Evolutionary conservation across 768 basidiomycete species (phyloP), one percentile per base, ranked within the genome.

Genomic region (Leccinum obscurum): DNA sequence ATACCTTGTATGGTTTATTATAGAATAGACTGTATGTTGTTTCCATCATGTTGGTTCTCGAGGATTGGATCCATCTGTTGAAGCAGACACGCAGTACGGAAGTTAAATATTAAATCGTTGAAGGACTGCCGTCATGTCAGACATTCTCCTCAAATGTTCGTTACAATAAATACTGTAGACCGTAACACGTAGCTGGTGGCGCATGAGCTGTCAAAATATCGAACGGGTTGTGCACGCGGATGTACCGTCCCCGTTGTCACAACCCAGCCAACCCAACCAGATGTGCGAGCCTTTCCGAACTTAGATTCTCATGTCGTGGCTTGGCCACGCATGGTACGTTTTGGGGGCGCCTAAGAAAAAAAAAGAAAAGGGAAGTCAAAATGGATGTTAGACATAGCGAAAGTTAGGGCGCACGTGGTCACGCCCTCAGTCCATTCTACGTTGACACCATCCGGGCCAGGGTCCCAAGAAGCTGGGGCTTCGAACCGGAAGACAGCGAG

Each of bases 401-500:
- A 10, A 26, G 28, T 51, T 28, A 15, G n/a, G 22, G 67, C 66
- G 34, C 56, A 70, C 69, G 66, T 66, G 37, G 68, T 62, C 3
- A 68, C 3, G 2, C 66, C 68, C 39, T n/a, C 61, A 1, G 64
- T 57, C 68, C 66, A 71, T 57, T 57, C 44, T 50, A 66, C 68
- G 20, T 66, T 62, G 52, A 28, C 37, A 1, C 68, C 64, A 32
- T 65, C 70, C 17, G 46, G 70, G 1, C 64, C 70, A 7, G 64
- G 41, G 32, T 64, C 28, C 68, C 66, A 70, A 3, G 41, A 55
- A 10, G 62, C 52, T n/a, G 30, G 28, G 8, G 57, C 60, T 41
- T 65, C 59, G 39, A 65, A 54, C 2, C 56, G 54, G 51, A 72
- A 68, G 4, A 65, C 54, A 14, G 62, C 60, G 8, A 72, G 61